A percentile compares a stretch with the other conserved stretches of the same genome.
Conservation (phyloP, 1,284 basidiomycete species). For the Erythrobasidium hasegawianum region DNA sequence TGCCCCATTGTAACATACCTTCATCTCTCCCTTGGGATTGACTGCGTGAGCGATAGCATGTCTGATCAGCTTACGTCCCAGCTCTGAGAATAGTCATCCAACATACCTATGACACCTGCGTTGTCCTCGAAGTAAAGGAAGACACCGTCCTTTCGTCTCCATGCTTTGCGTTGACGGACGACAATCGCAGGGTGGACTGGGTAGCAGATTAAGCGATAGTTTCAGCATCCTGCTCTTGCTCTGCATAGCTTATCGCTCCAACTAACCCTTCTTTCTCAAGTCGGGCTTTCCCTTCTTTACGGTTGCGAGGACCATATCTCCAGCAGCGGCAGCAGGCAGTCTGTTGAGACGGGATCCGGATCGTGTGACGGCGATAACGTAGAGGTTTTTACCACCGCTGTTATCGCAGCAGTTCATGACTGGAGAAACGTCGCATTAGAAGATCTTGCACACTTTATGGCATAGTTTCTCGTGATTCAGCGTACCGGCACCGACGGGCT, state of each 20-base stretch:
- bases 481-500: conserved; percentile 73
- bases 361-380: conserved; percentile 83
- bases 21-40: conserved; percentile 99
- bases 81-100: too few species aligned
- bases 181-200: conserved; percentile 95
- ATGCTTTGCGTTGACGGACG: conserved; percentile 96
- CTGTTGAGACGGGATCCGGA: conserved; percentile 96
- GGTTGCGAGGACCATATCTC: conserved; percentile 90
- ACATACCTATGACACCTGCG: conserved; percentile 80
- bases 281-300: conserved; percentile 99
- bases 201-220: conserved; percentile 18
- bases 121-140: conserved; percentile 99
- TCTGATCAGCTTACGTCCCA: too few species aligned
- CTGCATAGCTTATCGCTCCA: conserved; percentile 16
- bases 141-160: conserved; percentile 95
- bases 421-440: too few species aligned
- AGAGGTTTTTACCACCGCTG: conserved; percentile 96
- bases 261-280: conserved; percentile 96
- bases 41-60: conserved; percentile 34
- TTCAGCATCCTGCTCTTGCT: neutral
- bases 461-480: neutral
- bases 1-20: too few species aligned
- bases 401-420: conserved; percentile 99
- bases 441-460: neutral
- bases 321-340: conserved; percentile 94